Base-by-base conservation (phyloP, 2,329 filamentous ascomycete genomes). In the Alternaria panax region DNA sequence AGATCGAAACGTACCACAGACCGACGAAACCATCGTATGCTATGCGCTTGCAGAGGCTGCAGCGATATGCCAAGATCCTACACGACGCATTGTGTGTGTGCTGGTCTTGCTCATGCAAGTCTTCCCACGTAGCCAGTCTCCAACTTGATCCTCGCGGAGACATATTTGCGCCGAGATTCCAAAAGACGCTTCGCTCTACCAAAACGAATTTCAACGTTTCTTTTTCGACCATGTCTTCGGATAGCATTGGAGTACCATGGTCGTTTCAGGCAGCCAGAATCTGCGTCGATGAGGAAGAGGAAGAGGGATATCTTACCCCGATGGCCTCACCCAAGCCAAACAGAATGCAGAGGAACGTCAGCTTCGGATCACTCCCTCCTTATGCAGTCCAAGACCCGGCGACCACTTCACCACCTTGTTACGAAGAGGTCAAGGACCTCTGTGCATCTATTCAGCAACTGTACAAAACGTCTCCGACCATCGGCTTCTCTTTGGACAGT, bases 71-170 rank as follows among this genome's bases (percentile, higher is more conserved):
- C 9, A 70, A 70, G 46, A 72, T 56, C 12, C 43, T 79, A 6
- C 76, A 79, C 38, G 60, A 66, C 0, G 70, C 71, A 7, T 57
- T 79, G 16, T 57, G 67, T 2, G 51, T 66, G 16, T 73, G 69
- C 27, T 78, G 74, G 70, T 75, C 70, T 12, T 79, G 76, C 52
- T 63, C 75, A 2, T 79, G 76, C 54, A 72, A 70, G 34, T 63
- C 67, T 7, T 69, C 66, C 8, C 76, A 79, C 50, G 66, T 56
- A 16, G 75, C 75, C 3, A 77, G 72, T 40, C 65, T 79, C 1
- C 73, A 74, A 51, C 53, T 79, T 20, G 75, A 79, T 36, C 65
- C 69, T 8, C 67, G 76, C 32, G 69, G 61, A 12, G 63, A 55
- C 20, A 32, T 75, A 6, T 77, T 72, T 51, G 66, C 68, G 7